A percentile compares a stretch with the other conserved stretches of the same genome.
These are phyloP conservation scores for Coccomyxa subellipsoidea DNA, from an alignment of 163 green algal genomes.

Conservation along the genomic window DNA sequence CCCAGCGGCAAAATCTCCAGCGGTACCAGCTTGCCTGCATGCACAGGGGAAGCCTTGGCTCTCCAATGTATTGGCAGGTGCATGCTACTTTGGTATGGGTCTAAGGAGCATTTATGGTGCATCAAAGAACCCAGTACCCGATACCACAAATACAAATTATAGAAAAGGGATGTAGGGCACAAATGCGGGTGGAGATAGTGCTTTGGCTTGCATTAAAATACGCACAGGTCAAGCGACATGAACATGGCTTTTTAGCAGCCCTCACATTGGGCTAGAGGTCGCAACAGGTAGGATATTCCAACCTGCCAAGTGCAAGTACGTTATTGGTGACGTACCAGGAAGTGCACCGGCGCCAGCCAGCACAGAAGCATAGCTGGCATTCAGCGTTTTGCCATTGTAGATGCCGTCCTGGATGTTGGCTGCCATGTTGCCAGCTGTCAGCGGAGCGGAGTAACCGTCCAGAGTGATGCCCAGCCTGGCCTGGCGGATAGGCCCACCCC, in stretches of 20 bases:
- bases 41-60: too few species aligned
- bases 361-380: slow-evolving; percentile 20
- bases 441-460: slow-evolving; percentile 88
- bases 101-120: too few species aligned
- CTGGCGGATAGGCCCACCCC: slow-evolving; percentile 29
- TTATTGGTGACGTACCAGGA: not conserved
- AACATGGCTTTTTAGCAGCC: not conserved
- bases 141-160: too few species aligned
- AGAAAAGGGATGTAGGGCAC: too few species aligned
- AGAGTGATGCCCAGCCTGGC: slow-evolving; percentile 43
- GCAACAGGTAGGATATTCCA: not conserved
- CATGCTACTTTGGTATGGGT: too few species aligned
- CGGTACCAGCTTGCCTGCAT: slow-evolving; percentile 52
- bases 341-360: slow-evolving; percentile 21
- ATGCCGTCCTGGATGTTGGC: slow-evolving; percentile 58
- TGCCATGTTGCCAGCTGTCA: slow-evolving; percentile 76
- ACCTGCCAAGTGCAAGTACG: not conserved
- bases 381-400: slow-evolving; percentile 54
- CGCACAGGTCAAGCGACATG: too few species aligned
- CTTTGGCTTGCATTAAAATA: too few species aligned
- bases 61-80: too few species aligned
- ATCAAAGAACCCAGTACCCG: too few species aligned
- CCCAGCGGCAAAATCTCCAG: slow-evolving; percentile 84
- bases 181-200: too few species aligned
- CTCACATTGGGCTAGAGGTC: not conserved